Percentiles rank a stretch among this genome's conserved stretches.
phyloP scores from a whole-genome alignment of 805 yeast species.

The Yamadazyma kitorensis region DNA sequence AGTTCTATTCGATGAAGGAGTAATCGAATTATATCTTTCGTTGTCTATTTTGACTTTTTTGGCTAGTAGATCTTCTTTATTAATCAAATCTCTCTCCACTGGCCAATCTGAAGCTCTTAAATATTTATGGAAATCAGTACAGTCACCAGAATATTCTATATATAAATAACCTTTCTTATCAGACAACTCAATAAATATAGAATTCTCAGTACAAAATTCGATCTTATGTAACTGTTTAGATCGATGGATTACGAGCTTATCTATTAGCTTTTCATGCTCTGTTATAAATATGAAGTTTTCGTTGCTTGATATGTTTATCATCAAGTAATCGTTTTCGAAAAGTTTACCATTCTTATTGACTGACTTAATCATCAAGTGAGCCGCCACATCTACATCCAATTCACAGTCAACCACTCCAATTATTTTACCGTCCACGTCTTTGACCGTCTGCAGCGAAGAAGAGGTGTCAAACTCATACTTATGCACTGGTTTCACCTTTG shows the following conservation, averaged over 20 bases:
- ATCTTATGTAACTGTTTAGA: constrained; percentile 3
- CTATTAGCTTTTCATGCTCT: constrained; percentile 2
- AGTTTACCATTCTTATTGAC: constrained; percentile 6
- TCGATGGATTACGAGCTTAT: constrained; percentile 5
- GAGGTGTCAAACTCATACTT: constrained; percentile 2
- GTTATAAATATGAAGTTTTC: constrained; percentile 5
- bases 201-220: neutral
- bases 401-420: constrained; percentile 4
- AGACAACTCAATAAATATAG: constrained; percentile 5
- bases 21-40: no score
- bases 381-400: neutral
- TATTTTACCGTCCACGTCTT: constrained; percentile 5
- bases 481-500: no score
- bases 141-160: neutral
- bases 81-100: neutral
- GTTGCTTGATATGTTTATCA: constrained; percentile 4
- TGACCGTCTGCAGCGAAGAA: constrained; percentile 1
- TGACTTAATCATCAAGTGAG: neutral
- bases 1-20: no score
- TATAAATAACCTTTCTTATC: constrained; percentile 7
- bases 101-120: neutral
- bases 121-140: neutral
- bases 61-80: no score
- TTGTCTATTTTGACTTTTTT: no score
- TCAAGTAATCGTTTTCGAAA: neutral